Conservation (phyloP, 441 rosid genomes). For the Populus hybrid region DNA sequence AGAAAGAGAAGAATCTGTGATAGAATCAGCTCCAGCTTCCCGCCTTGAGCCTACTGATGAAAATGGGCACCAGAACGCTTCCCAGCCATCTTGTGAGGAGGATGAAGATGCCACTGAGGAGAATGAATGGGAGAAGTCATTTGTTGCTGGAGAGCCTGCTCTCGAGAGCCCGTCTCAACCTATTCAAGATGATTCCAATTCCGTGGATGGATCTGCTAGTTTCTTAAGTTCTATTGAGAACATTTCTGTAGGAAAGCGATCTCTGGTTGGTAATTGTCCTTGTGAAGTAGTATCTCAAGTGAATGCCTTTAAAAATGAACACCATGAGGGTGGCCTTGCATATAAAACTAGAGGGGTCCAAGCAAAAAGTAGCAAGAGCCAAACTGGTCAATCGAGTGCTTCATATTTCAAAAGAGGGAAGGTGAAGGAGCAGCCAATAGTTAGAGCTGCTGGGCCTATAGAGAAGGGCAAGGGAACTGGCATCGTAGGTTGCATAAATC, state of each 20-base stretch:
- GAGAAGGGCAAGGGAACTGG: slow-evolving; percentile 45
- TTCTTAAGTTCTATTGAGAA: slow-evolving; percentile 43
- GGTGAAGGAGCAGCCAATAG: slow-evolving; percentile 24
- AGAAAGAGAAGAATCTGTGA: slow-evolving; percentile 51
- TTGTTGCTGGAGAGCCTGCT: slow-evolving; percentile 35
- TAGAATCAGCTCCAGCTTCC: slow-evolving; percentile 37
- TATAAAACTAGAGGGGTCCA: slow-evolving; percentile 17
- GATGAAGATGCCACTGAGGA: slow-evolving; percentile 26
- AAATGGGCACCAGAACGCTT: slow-evolving; percentile 55
- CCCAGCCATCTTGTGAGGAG: slow-evolving; percentile 31
- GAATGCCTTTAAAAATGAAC: slow-evolving; percentile 20
- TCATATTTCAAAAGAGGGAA: slow-evolving; percentile 31
- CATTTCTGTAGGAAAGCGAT: slow-evolving; percentile 25
- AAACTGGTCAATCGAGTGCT: slow-evolving; percentile 25
- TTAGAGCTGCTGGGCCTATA: slow-evolving; percentile 25
- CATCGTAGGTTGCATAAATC: slow-evolving; percentile 46
- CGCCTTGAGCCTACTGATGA: slow-evolving; percentile 44
- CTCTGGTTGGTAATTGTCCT: slow-evolving; percentile 30
- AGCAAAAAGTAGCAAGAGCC: slow-evolving; percentile 17
- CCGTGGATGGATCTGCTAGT: slow-evolving; percentile 25
- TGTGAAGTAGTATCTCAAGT: slow-evolving; percentile 40
- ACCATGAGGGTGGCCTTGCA: slow-evolving; percentile 14
- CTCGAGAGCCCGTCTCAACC: slow-evolving; percentile 28
- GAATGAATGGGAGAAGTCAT: slow-evolving; percentile 25
- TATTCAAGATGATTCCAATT: slow-evolving; percentile 22